Conservation (phyloP, 345 rosid species). For the Populus pruinosa region DNA sequence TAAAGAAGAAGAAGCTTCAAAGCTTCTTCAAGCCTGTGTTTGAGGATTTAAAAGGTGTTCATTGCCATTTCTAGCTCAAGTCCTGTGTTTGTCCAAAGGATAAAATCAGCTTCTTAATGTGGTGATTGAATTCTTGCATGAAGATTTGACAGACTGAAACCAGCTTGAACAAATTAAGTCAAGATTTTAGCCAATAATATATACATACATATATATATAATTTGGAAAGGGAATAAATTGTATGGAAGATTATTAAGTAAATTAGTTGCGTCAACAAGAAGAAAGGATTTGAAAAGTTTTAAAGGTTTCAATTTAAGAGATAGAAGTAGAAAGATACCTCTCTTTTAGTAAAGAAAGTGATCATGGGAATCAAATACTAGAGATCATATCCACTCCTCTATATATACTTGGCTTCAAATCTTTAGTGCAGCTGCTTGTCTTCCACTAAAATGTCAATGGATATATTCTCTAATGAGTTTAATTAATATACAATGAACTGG, state of each 20-base stretch:
- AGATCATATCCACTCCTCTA: background rate
- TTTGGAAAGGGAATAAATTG: background rate
- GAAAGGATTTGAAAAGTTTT: background rate
- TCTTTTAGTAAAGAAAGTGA: slow-evolving; percentile 1
- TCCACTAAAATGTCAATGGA: slow-evolving; percentile 7
- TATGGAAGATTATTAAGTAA: background rate
- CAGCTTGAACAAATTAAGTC: background rate
- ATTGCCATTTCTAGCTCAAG: background rate
- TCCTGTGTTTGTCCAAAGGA: background rate
- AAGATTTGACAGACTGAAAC: no score
- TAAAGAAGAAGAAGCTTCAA: background rate
- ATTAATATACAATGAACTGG: background rate
- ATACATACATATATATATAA: background rate
- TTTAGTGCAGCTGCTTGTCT: slow-evolving; percentile 5
- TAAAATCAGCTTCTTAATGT: background rate
- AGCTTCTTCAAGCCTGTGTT: background rate
- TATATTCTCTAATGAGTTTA: background rate
- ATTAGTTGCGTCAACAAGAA: background rate
- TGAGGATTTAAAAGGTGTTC: background rate
- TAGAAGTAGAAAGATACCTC: background rate
- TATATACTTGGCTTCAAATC: background rate
- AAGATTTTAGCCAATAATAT: background rate
- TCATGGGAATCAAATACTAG: background rate
- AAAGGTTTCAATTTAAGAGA: background rate
- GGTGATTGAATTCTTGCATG: no score